Conservation (phyloP, 352 stramenopile genomes). For the Phytophthora sojae region DNA sequence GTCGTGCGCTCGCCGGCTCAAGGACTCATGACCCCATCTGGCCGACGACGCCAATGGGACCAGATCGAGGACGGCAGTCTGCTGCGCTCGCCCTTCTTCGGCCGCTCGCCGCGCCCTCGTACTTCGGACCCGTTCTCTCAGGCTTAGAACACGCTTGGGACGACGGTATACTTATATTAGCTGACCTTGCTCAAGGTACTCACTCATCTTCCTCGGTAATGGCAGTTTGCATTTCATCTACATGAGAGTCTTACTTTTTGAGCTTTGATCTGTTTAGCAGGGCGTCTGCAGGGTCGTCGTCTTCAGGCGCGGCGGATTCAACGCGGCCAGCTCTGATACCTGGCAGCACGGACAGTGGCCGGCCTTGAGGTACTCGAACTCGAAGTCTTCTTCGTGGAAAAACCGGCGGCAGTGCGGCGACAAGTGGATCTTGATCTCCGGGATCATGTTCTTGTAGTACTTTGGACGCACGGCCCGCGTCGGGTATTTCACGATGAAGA, state of each 20-base stretch:
- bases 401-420: slow-evolving; percentile 92
- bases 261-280: slow-evolving; percentile 28
- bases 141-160: slow-evolving; percentile 32
- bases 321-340: slow-evolving; percentile 54
- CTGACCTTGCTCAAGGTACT: slow-evolving; percentile 20
- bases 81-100: slow-evolving; percentile 41
- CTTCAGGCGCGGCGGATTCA: slow-evolving; percentile 29
- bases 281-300: slow-evolving; percentile 19
- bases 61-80: slow-evolving; percentile 53
- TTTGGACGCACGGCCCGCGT: slow-evolving; percentile 77
- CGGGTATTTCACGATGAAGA: slow-evolving; percentile 89
- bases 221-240: slow-evolving; percentile 22
- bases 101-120: slow-evolving; percentile 24
- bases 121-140: slow-evolving; percentile 27
- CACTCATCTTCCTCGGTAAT: slow-evolving; percentile 24
- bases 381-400: slow-evolving; percentile 96
- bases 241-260: slow-evolving; percentile 71
- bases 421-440: slow-evolving; percentile 90
- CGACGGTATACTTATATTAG: slow-evolving; percentile 34
- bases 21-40: slow-evolving; percentile 60
- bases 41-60: slow-evolving; percentile 63
- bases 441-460: slow-evolving; percentile 95
- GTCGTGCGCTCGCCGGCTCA: slow-evolving; percentile 63
- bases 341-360: slow-evolving; percentile 92
- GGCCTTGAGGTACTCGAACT: slow-evolving; percentile 93